Evolutionary conservation across 228 moss, liverwort and hornwort species (phyloP).

Genomic region (Sphagnum magellanicum): DNA sequence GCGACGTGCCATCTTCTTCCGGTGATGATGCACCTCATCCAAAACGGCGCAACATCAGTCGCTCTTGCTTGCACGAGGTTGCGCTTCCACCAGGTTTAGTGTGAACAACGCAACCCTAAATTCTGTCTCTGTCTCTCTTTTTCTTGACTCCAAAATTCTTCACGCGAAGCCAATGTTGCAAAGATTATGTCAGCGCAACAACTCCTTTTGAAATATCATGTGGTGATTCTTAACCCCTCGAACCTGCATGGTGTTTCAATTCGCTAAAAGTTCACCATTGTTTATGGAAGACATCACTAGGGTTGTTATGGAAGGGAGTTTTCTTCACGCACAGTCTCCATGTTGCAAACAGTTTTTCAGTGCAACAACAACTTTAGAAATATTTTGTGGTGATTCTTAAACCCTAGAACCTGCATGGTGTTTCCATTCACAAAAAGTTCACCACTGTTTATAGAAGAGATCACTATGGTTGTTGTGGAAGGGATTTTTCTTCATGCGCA

Average conservation of each 20-base stretch:
- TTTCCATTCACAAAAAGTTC: background rate
- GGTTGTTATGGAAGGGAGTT: too few species aligned
- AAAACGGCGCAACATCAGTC: constrained; percentile 40
- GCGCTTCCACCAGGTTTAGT: constrained; percentile 60
- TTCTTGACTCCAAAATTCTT: background rate
- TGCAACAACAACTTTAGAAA: background rate
- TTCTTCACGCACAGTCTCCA: background rate
- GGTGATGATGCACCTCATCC: constrained; percentile 44
- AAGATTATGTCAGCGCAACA: too few species aligned
- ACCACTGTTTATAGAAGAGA: background rate
- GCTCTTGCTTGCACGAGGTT: constrained; percentile 80
- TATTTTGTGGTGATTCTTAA: background rate
- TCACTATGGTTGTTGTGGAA: too few species aligned
- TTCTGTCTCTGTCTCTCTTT: background rate
- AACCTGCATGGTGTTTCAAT: background rate
- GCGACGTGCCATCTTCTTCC: constrained; percentile 9
- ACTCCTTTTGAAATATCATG: background rate
- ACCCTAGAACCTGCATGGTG: background rate
- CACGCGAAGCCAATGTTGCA: background rate
- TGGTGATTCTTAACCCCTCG: background rate
- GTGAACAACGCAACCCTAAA: background rate
- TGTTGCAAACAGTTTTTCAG: background rate
- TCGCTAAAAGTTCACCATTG: background rate
- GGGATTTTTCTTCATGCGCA: background rate
- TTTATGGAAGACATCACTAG: background rate